Evolutionary conservation across 1,284 basidiomycete genomes (phyloP).

Genomic region (Macrocybe sp.): DNA sequence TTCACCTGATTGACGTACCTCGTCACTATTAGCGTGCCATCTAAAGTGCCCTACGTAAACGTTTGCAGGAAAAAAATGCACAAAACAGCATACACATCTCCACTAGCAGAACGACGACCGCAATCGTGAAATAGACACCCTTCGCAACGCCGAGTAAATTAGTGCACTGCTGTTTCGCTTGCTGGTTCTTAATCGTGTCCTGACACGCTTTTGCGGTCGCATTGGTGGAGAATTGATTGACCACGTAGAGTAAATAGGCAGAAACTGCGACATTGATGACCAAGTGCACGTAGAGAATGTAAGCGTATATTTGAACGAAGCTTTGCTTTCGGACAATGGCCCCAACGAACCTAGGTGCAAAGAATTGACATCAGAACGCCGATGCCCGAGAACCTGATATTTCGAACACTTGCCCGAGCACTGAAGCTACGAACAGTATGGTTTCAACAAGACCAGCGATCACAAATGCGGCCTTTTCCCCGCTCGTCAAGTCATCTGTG

Average conservation of each 20-base stretch:
- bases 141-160: constrained; percentile 36
- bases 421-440: constrained; percentile 44
- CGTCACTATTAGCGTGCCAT: constrained; percentile 51
- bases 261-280: constrained; percentile 50
- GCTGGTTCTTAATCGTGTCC: constrained; percentile 34
- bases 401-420: constrained; percentile 40
- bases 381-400: not conserved
- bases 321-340: constrained; percentile 53
- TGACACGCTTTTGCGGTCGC: constrained; percentile 42
- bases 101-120: constrained; percentile 38
- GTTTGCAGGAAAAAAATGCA: constrained; percentile 1
- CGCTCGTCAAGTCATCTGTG: constrained; percentile 30
- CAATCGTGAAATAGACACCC: constrained; percentile 42
- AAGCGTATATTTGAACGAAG: constrained; percentile 52
- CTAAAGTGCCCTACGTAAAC: constrained; percentile 26
- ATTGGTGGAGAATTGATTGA: constrained; percentile 39
- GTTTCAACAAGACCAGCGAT: constrained; percentile 46
- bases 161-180: constrained; percentile 39
- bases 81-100: constrained; percentile 44
- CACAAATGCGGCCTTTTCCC: constrained; percentile 39
- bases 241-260: constrained; percentile 44
- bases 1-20: constrained; percentile 56
- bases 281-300: constrained; percentile 54
- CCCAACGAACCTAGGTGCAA: constrained; percentile 45
- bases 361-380: constrained; percentile 1